These are phyloP conservation scores for Neurospora sp. DNA, from an alignment of 2,329 filamentous ascomycete genomes.

Conservation along the genomic window DNA sequence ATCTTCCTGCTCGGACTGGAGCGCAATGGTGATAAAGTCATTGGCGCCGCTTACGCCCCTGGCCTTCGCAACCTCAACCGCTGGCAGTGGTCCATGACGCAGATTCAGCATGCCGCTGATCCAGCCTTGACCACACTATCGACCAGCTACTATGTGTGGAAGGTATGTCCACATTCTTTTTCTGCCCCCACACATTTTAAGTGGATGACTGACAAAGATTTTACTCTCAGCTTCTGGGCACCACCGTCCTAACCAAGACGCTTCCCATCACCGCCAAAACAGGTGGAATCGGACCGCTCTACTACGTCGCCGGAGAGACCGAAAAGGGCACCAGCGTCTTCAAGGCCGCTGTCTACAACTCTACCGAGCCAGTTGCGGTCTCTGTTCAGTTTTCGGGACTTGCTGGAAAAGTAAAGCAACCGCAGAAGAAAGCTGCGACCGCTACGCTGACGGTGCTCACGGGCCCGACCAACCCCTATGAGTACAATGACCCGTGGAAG, in stretches of 20 bases:
- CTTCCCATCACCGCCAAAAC: conserved; percentile 31
- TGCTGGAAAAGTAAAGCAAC: neutral
- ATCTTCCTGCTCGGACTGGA: conserved; percentile 56
- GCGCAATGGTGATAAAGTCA: conserved; percentile 50
- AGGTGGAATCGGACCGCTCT: conserved; percentile 34
- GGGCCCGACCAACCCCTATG: conserved; percentile 32
- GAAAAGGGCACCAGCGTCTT: conserved; percentile 31
- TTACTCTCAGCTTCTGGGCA: conserved; percentile 31
- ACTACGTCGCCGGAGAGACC: conserved; percentile 39
- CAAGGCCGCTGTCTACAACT: conserved; percentile 45
- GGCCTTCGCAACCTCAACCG: conserved; percentile 39
- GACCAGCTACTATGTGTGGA: conserved; percentile 40
- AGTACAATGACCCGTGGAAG: conserved; percentile 32
- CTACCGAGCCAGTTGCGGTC: conserved; percentile 34
- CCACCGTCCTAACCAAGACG: conserved; percentile 34
- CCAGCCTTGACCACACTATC: conserved; percentile 37
- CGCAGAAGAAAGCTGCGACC: conserved; percentile 22
- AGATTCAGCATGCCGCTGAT: conserved; percentile 38
- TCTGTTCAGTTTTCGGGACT: conserved; percentile 35
- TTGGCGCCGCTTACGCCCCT: conserved; percentile 41
- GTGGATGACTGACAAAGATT: neutral
- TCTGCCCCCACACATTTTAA: neutral
- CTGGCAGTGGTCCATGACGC: conserved; percentile 43
- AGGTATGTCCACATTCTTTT: conserved; percentile 2
- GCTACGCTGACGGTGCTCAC: conserved; percentile 36